Evolutionary conservation across 2,329 filamentous ascomycete genomes (phyloP).

Genomic region (Cladosporium sp.): DNA sequence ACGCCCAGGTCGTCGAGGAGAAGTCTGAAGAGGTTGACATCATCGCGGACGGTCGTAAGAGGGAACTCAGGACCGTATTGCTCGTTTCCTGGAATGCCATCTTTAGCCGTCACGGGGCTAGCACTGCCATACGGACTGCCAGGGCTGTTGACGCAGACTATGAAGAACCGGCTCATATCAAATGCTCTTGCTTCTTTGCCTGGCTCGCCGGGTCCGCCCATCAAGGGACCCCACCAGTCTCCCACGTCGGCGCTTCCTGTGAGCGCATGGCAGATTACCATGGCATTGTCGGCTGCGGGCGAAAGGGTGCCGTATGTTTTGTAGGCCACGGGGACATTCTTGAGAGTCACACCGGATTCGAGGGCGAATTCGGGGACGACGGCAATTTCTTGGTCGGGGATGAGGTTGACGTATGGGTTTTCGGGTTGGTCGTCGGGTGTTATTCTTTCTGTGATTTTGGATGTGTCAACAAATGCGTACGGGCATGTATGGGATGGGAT

Average conservation of each 20-base stretch:
- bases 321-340: constrained; percentile 66
- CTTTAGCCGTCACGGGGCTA: constrained; percentile 83
- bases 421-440: constrained; percentile 60
- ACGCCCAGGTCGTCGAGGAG: constrained; percentile 77
- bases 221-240: constrained; percentile 83
- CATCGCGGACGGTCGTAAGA: constrained; percentile 88
- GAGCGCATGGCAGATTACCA: constrained; percentile 75
- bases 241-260: constrained; percentile 79
- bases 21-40: constrained; percentile 81
- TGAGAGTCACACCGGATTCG: constrained; percentile 80
- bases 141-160: constrained; percentile 80
- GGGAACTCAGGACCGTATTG: constrained; percentile 95
- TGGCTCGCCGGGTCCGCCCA: constrained; percentile 66
- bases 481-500: neutral
- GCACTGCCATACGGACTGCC: constrained; percentile 82
- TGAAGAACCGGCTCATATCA: constrained; percentile 76
- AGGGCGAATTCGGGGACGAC: constrained; percentile 86
- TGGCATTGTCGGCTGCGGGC: constrained; percentile 54
- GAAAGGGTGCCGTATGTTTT: constrained; percentile 58
- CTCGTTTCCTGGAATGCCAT: constrained; percentile 68
- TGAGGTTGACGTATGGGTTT: constrained; percentile 83
- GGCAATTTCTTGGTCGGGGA: constrained; percentile 82
- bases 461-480: neutral
- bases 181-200: constrained; percentile 51
- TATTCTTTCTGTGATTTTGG: constrained; percentile 27